Percentiles rank a stretch among this genome's conserved stretches.
Conservation (phyloP, 371 early-diverging fungal genomes). For the Rhizopus sp. region DNA sequence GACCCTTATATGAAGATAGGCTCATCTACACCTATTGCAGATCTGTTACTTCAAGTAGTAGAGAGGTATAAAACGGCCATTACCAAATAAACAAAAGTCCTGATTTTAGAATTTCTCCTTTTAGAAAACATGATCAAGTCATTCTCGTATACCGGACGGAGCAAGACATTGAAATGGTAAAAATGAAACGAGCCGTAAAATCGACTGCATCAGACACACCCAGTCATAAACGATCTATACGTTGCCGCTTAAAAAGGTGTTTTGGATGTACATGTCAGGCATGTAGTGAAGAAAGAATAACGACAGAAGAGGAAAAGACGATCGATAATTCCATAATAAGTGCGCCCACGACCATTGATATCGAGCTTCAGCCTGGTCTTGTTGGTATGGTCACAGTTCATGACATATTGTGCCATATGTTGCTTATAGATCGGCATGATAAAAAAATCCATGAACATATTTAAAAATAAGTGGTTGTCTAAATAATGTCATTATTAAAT, state of each 20-base stretch:
- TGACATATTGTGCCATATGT: conserved; percentile 12
- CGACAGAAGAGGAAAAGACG: conserved; percentile 2
- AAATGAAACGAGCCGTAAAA: conserved; percentile 5
- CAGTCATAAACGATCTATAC: not conserved
- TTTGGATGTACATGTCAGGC: not conserved
- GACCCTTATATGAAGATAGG: conserved; percentile 10
- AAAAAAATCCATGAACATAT: too few species aligned
- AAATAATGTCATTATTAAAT: too few species aligned
- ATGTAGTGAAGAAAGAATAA: not conserved
- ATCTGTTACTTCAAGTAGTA: conserved; percentile 1
- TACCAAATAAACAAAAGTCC: conserved; percentile 4
- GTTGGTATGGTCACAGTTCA: conserved; percentile 15
- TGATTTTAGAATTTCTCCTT: not conserved
- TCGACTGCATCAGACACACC: not conserved
- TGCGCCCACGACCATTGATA: conserved; percentile 9
- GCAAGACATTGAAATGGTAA: conserved; percentile 9
- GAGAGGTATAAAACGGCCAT: not conserved
- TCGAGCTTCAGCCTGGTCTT: conserved; percentile 10
- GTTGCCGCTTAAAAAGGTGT: not conserved
- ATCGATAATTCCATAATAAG: conserved; percentile 1
- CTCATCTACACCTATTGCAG: conserved; percentile 9
- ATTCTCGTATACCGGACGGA: conserved; percentile 21
- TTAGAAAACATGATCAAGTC: conserved; percentile 4
- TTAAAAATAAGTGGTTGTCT: too few species aligned
- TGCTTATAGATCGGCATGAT: not conserved